Conservation (phyloP, 768 basidiomycete genomes). For the Rhodotorula kratochvilovae region DNA sequence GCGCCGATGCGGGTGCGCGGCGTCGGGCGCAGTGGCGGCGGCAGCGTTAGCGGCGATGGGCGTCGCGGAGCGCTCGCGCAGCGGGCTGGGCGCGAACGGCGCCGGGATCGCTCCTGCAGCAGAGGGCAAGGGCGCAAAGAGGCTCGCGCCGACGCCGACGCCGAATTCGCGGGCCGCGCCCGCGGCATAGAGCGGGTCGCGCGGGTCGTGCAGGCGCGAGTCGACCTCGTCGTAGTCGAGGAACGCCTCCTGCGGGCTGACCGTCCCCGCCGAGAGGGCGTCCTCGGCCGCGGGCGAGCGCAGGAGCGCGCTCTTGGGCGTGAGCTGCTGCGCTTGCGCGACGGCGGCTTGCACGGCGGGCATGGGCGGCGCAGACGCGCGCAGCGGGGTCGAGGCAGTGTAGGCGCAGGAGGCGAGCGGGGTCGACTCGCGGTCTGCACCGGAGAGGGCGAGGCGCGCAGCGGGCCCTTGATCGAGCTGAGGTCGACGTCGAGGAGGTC, state of each 20-base stretch:
- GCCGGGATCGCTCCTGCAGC: background rate
- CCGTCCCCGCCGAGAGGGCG: conserved; percentile 20
- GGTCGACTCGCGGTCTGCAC: conserved; percentile 17
- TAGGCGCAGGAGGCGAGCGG: background rate
- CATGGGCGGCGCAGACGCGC: background rate
- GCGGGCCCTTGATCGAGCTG: conserved; percentile 29
- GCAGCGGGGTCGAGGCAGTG: background rate
- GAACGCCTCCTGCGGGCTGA: conserved; percentile 38
- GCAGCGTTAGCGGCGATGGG: background rate
- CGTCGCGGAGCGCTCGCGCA: background rate
- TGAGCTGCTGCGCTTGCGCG: background rate
- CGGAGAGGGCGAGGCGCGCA: conserved; percentile 23
- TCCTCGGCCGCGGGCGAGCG: conserved; percentile 20
- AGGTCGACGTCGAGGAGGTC: conserved; percentile 37
- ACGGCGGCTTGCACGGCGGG: background rate
- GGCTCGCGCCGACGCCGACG: conserved; percentile 24
- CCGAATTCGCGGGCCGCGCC: conserved; percentile 4
- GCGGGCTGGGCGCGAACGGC: background rate
- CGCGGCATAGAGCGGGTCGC: background rate
- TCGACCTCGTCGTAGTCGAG: conserved; percentile 38
- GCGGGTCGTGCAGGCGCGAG: conserved; percentile 18
- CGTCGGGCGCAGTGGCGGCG: background rate
- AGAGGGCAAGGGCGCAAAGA: conserved; percentile 16
- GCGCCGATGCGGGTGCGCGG: background rate
- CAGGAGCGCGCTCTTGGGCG: background rate